Conservation (phyloP, 208 protist genomes). For the Angomonas desouzai region DNA sequence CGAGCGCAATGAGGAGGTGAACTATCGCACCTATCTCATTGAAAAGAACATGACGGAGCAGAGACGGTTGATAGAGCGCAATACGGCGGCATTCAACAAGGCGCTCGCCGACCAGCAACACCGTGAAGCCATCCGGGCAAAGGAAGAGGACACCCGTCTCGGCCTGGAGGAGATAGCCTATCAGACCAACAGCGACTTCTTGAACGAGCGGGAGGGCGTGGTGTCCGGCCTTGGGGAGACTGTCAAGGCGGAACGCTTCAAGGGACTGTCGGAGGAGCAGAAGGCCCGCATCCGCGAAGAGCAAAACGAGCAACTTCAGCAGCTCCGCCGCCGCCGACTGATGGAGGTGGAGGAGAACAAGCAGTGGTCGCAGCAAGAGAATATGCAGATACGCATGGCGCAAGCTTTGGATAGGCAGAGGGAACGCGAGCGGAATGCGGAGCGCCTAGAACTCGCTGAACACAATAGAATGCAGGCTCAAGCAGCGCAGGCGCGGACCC, state of each 20-base stretch:
- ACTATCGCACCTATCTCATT: constrained; percentile 71
- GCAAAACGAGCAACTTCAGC: constrained; percentile 73
- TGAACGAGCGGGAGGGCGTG: constrained; percentile 87
- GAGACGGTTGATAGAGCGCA: constrained; percentile 53
- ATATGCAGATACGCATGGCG: constrained; percentile 87
- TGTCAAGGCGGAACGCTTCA: constrained; percentile 79
- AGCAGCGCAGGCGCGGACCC: constrained; percentile 44
- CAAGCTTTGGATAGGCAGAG: constrained; percentile 82
- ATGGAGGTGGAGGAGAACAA: constrained; percentile 85
- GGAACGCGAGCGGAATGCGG: constrained; percentile 70
- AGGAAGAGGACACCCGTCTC: constrained; percentile 75
- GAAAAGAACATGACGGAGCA: constrained; percentile 76
- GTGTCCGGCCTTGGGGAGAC: constrained; percentile 40
- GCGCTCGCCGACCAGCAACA: constrained; percentile 85
- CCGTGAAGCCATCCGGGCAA: constrained; percentile 61
- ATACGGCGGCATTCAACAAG: constrained; percentile 86
- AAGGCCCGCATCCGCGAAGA: constrained; percentile 45
- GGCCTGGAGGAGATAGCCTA: constrained; percentile 89
- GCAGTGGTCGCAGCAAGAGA: constrained; percentile 85
- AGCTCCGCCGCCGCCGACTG: constrained; percentile 73
- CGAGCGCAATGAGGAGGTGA: constrained; percentile 84
- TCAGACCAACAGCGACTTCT: constrained; percentile 81
- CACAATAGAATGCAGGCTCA: constrained; percentile 61
- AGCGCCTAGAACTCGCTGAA: constrained; percentile 53
- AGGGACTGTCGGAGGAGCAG: constrained; percentile 67